Evolutionary conservation across 2,329 filamentous ascomycete genomes (phyloP).

Genomic region (Kalaharituber pfeilii): DNA sequence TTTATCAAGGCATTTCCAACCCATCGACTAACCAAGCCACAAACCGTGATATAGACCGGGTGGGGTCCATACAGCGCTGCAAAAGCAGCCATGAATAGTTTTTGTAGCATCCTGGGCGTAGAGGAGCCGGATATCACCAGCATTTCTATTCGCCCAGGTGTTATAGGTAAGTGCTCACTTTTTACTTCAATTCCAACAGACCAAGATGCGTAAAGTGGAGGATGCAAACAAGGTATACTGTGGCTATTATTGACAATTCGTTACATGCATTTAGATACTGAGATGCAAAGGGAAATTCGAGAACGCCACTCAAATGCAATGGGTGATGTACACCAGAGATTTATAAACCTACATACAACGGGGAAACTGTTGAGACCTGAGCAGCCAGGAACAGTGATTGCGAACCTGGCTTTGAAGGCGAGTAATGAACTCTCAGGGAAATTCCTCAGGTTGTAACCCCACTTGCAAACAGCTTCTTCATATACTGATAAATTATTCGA

Average conservation of each 20-base stretch:
- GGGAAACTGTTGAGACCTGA: conserved; percentile 64
- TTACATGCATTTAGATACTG: too few relatives aligned
- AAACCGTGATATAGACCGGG: too few relatives aligned
- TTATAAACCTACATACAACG: conserved; percentile 49
- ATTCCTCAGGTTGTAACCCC: conserved; percentile 58
- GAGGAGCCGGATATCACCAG: conserved; percentile 64
- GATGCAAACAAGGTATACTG: neutral
- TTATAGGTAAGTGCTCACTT: too few relatives aligned
- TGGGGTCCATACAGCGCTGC: conserved; percentile 72
- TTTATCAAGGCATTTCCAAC: too few relatives aligned
- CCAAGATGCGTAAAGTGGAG: too few relatives aligned
- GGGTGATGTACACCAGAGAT: conserved; percentile 42
- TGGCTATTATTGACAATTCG: too few relatives aligned
- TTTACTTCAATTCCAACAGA: too few relatives aligned
- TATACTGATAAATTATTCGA: too few relatives aligned
- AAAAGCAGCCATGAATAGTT: conserved; percentile 69
- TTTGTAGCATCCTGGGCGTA: conserved; percentile 51
- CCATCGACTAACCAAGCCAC: too few relatives aligned
- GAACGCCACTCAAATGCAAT: conserved; percentile 48
- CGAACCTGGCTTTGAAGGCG: conserved; percentile 51
- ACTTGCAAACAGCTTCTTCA: too few relatives aligned
- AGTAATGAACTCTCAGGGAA: conserved; percentile 54
- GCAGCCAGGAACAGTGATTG: conserved; percentile 72
- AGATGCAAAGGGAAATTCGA: conserved; percentile 73
- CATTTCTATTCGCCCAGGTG: conserved; percentile 57